Percentiles rank a stretch among this genome's conserved stretches.
phyloP scores from a whole-genome alignment of 2,329 filamentous ascomycete genomes.

The Pseudogymnoascus sp. region DNA sequence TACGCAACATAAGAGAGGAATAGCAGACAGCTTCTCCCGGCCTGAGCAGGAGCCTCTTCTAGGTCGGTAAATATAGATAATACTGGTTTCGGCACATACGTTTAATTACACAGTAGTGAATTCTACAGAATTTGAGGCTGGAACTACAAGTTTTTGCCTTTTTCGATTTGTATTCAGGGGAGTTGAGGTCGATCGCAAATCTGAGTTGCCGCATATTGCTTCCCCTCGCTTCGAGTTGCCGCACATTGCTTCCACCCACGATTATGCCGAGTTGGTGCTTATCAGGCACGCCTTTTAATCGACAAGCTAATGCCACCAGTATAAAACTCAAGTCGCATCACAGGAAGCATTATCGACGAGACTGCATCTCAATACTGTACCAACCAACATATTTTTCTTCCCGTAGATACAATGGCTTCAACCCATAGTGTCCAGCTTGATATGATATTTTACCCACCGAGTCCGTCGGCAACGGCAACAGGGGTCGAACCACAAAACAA shows the following conservation, averaged over 20 bases:
- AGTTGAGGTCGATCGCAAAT: too few species aligned
- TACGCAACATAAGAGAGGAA: not conserved
- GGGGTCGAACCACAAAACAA: not conserved
- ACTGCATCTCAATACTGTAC: not conserved
- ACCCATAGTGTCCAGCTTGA: not conserved
- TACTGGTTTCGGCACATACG: not conserved
- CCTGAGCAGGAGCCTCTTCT: not conserved
- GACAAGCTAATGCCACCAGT: not conserved
- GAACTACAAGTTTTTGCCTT: not conserved
- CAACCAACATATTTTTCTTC: not conserved
- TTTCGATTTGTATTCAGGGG: too few species aligned
- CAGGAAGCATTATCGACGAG: not conserved
- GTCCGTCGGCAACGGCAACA: not conserved
- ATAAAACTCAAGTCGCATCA: not conserved
- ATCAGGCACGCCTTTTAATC: not conserved
- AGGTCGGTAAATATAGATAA: not conserved
- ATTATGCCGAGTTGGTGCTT: not conserved
- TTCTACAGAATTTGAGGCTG: not conserved
- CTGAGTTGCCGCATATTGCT: too few species aligned
- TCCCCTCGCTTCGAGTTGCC: too few species aligned
- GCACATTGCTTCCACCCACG: too few species aligned
- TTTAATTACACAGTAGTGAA: not conserved
- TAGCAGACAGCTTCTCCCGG: not conserved
- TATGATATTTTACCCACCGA: not conserved
- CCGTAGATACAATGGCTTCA: not conserved